phyloP scores from a whole-genome alignment of 2,329 filamentous ascomycete genomes.

The Aspergillus aculeatinus region DNA sequence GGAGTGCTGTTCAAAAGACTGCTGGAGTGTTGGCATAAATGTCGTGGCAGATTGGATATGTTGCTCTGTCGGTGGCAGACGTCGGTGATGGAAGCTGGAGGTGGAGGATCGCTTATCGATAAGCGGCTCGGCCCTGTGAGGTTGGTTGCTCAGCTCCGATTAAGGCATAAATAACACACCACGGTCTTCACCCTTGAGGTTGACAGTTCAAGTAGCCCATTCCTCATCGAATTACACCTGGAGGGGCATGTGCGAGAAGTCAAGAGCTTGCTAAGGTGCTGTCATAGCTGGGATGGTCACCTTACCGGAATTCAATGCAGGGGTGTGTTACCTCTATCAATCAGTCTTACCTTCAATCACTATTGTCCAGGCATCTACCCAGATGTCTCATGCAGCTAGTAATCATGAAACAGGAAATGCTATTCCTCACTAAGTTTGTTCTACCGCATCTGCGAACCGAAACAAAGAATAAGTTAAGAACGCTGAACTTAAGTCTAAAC shows the following conservation, averaged over 20 bases:
- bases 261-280: too few relatives aligned
- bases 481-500: too few relatives aligned
- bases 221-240: too few relatives aligned
- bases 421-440: background rate
- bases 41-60: background rate
- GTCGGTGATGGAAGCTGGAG: slow-evolving; percentile 7
- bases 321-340: background rate
- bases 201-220: too few relatives aligned
- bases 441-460: background rate
- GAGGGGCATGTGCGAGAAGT: too few relatives aligned
- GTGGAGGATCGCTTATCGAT: slow-evolving; percentile 26
- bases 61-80: slow-evolving; percentile 1
- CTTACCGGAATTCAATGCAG: background rate
- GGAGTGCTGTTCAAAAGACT: background rate
- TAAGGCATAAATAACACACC: too few relatives aligned
- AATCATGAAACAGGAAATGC: background rate
- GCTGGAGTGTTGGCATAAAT: background rate
- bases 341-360: background rate
- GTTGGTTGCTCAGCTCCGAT: background rate
- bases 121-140: slow-evolving; percentile 11
- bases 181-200: too few relatives aligned
- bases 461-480: background rate
- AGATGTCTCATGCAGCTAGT: background rate
- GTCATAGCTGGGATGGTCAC: too few relatives aligned
- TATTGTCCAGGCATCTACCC: background rate